Evolutionary conservation across 1,284 basidiomycete genomes (phyloP), one percentile per base, ranked within the genome.

Genomic region (Pseudozyma thailandica): DNA sequence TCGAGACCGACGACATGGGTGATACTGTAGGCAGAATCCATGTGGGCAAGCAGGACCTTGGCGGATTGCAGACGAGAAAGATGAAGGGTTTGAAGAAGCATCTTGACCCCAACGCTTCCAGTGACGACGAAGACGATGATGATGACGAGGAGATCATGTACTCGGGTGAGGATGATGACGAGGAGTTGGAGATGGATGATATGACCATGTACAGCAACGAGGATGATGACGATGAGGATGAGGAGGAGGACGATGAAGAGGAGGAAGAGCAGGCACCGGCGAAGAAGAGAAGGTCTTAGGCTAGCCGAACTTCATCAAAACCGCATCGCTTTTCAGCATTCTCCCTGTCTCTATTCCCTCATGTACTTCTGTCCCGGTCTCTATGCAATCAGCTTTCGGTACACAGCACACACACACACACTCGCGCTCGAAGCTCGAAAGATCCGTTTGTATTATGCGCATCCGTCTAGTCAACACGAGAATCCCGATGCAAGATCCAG

Each of bases 1-100:
- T 94, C 83, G 93, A 96, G 86, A 92, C 94, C 70, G 95, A 98
- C 85, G 93, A 93, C 84, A 97, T 98, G 95, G 95, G 95, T 58
- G 93, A 98, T 84, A 85, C 94, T 84, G 88, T 95, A 71, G 95
- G 94, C 45, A 87, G 90, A 62, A 88, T 98, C 50, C 95, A 98
- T 84, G 84, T 98, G 45, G 92, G 86, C 57, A 91, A 89, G 84
- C 95, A 99, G 86, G 93, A 98, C 84, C 84, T 99, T 74, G 84
- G 82, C 72, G 91, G 88, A 85, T 81, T 98, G 84, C 93, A 97
- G 87, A 90, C 89, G 64, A 87, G 91, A 79, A 94, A 94, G 86
- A 93, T 94, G 91, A 94, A 93, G 84, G 93, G 91, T 13, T 82
- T 95, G 72, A 92, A 90, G 81, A 83, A 84, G 31, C 69, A 66